Evolutionary conservation across 2,329 filamentous ascomycete species (phyloP).

Genomic region (Leptographium wingfieldii): DNA sequence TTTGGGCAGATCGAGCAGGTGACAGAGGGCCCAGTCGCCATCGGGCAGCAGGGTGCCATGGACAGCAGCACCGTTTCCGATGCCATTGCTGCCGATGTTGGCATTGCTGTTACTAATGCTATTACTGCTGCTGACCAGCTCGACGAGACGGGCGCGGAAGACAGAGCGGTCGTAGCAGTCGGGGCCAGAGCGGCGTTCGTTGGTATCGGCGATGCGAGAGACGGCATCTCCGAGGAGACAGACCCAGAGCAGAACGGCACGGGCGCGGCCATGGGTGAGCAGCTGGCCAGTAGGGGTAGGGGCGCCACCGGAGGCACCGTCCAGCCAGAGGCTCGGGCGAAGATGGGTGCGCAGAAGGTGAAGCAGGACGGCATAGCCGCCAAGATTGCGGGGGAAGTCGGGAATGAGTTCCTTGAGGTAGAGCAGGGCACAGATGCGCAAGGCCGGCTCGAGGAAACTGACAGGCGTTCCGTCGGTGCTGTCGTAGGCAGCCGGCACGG

Average conservation of each 20-base stretch:
- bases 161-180: constrained; percentile 16
- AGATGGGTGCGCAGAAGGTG: constrained; percentile 17
- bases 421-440: constrained; percentile 19
- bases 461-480: not conserved
- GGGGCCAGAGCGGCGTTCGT: constrained; percentile 12
- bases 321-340: constrained; percentile 3
- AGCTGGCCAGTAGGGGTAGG: not conserved
- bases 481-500: constrained; percentile 6
- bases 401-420: constrained; percentile 22
- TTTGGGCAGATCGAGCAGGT: constrained; percentile 11
- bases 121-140: constrained; percentile 5
- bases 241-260: constrained; percentile 17
- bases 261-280: constrained; percentile 1
- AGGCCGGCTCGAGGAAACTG: constrained; percentile 16
- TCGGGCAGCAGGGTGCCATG: constrained; percentile 6
- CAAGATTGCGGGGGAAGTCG: constrained; percentile 19
- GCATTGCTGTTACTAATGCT: too few relatives aligned
- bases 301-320: not conserved
- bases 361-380: constrained; percentile 20
- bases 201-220: constrained; percentile 15
- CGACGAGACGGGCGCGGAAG: constrained; percentile 15
- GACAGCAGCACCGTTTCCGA: too few relatives aligned
- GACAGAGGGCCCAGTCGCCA: constrained; percentile 13
- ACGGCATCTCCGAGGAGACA: constrained; percentile 18
- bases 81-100: too few relatives aligned